Conservation (phyloP, 768 basidiomycete genomes). For the Lactarius hatsudake region DNA sequence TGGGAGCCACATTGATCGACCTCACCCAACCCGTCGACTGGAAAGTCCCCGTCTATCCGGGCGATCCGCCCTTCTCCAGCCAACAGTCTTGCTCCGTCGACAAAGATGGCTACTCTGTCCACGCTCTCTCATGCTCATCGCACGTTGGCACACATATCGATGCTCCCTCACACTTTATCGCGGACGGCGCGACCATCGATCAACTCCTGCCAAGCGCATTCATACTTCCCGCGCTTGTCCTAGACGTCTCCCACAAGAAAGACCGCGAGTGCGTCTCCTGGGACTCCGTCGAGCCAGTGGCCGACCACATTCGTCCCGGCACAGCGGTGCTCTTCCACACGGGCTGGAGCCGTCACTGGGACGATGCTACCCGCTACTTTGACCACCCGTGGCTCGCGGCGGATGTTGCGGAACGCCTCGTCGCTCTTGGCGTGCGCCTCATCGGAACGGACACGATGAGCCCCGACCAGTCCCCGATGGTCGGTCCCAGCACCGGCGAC, state of each 20-base stretch:
- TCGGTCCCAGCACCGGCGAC: not conserved
- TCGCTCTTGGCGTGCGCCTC: constrained; percentile 29
- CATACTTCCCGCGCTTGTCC: constrained; percentile 30
- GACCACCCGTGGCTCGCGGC: constrained; percentile 33
- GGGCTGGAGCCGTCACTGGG: constrained; percentile 33
- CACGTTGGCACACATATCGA: constrained; percentile 35
- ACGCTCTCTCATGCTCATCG: constrained; percentile 29
- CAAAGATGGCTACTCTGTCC: constrained; percentile 30
- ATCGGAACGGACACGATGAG: constrained; percentile 33
- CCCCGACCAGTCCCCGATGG: constrained; percentile 30
- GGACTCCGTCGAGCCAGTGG: constrained; percentile 27
- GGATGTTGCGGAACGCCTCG: constrained; percentile 30
- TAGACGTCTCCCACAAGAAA: constrained; percentile 30
- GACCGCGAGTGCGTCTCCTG: constrained; percentile 29
- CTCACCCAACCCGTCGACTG: constrained; percentile 26
- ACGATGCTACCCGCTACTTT: constrained; percentile 21
- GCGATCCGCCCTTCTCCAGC: constrained; percentile 31
- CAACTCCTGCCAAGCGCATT: constrained; percentile 30
- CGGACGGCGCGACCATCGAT: constrained; percentile 29
- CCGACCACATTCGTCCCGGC: constrained; percentile 24
- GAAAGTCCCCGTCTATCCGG: constrained; percentile 30
- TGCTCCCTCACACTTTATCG: constrained; percentile 33
- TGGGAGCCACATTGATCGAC: constrained; percentile 23
- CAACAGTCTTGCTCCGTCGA: constrained; percentile 22
- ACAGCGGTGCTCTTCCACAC: constrained; percentile 31